Evolutionary conservation across 2,329 filamentous ascomycete genomes (phyloP).

Genomic region (Cladobotryum protrusum): DNA sequence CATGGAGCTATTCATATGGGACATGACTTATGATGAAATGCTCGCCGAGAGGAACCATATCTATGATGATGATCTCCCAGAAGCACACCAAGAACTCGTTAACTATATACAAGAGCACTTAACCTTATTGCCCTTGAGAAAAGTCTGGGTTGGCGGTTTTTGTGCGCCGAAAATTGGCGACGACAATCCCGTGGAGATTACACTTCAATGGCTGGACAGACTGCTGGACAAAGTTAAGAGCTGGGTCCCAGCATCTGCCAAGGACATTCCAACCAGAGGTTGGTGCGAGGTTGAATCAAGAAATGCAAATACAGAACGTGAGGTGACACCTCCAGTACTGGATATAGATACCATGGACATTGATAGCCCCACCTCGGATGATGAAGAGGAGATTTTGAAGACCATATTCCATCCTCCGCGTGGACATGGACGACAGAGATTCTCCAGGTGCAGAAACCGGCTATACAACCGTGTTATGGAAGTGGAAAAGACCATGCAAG

Average conservation of each 20-base stretch:
- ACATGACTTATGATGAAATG: conserved; percentile 28
- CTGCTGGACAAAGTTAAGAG: conserved; percentile 27
- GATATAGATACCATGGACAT: conserved; percentile 16
- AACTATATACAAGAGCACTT: conserved; percentile 26
- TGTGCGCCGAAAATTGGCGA: conserved; percentile 16
- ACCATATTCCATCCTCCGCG: conserved; percentile 44
- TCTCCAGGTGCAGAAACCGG: conserved; percentile 36
- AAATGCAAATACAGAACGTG: not conserved
- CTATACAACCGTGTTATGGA: conserved; percentile 35
- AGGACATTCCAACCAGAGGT: conserved; percentile 25
- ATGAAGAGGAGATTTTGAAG: conserved; percentile 17
- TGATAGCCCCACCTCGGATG: conserved; percentile 14
- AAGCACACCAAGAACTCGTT: conserved; percentile 42
- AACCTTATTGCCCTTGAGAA: conserved; percentile 28
- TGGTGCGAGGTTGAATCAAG: conserved; percentile 31
- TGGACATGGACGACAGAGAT: conserved; percentile 13
- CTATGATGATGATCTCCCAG: conserved; percentile 32
- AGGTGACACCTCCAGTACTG: not conserved
- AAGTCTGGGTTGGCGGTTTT: conserved; percentile 42
- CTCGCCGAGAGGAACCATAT: conserved; percentile 15
- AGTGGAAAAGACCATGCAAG: not conserved
- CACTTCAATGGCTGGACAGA: conserved; percentile 31
- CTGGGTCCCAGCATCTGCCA: conserved; percentile 30
- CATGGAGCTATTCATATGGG: conserved; percentile 52
- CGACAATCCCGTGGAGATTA: conserved; percentile 35